A percentile compares a stretch with the other conserved stretches of the same genome.
These are phyloP conservation scores for Kwoniella bestiolae DNA, from an alignment of 768 basidiomycete genomes.

Conservation along the genomic window DNA sequence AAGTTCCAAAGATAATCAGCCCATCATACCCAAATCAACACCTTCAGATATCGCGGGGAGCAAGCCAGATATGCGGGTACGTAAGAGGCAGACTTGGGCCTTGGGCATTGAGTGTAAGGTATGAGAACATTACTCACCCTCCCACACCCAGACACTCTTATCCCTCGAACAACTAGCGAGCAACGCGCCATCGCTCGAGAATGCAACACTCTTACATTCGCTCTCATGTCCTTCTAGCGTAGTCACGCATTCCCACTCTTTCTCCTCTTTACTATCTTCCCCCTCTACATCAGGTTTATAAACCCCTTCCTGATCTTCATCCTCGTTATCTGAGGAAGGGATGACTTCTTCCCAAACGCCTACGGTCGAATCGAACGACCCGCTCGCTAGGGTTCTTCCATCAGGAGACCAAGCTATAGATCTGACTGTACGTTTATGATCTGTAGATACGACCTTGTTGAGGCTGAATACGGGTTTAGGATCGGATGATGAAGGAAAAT, in stretches of 20 bases:
- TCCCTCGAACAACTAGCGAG: slow-evolving; percentile 95
- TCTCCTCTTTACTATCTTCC: slow-evolving; percentile 68
- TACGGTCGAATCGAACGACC: slow-evolving; percentile 90
- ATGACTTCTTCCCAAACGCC: slow-evolving; percentile 82
- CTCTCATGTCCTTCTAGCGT: slow-evolving; percentile 91
- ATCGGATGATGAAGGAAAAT: slow-evolving; percentile 39
- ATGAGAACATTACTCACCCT: slow-evolving; percentile 68
- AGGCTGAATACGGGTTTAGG: slow-evolving; percentile 52
- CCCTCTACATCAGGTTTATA: slow-evolving; percentile 62
- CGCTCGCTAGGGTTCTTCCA: slow-evolving; percentile 83
- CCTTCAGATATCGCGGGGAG: too few relatives aligned
- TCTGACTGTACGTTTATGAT: slow-evolving; percentile 85
- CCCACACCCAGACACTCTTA: slow-evolving; percentile 99
- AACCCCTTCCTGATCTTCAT: slow-evolving; percentile 40
- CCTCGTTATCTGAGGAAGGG: slow-evolving; percentile 58
- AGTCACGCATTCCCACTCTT: slow-evolving; percentile 88
- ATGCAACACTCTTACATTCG: slow-evolving; percentile 91
- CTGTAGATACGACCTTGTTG: slow-evolving; percentile 73
- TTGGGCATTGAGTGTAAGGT: too few relatives aligned
- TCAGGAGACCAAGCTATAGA: slow-evolving; percentile 86
- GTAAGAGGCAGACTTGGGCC: too few relatives aligned
- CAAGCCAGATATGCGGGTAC: too few relatives aligned
- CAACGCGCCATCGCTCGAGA: slow-evolving; percentile 73
- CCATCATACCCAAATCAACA: slow-evolving; percentile 99
- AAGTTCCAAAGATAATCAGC: slow-evolving; percentile 61